Percentiles rank a stretch among this genome's conserved stretches.
These are phyloP conservation scores for Pterocarpus santalinus DNA, from an alignment of 306 rosid genomes.

Conservation along the genomic window DNA sequence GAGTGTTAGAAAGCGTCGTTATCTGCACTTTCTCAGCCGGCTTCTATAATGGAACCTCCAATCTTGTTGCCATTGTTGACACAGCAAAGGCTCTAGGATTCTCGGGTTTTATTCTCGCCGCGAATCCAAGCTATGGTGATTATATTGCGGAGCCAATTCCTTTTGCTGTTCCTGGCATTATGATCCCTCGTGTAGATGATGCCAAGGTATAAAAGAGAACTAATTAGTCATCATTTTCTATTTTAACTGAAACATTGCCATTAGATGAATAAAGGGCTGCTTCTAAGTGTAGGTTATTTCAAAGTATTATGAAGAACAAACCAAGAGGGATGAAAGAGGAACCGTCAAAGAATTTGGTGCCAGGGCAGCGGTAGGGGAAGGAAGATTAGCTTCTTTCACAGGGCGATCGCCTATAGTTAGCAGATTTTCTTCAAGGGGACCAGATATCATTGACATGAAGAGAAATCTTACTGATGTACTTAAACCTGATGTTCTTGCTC, in stretches of 20 bases:
- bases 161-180: conserved; percentile 65
- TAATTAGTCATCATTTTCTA: not conserved
- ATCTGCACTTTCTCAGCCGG: conserved; percentile 84
- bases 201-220: conserved; percentile 59
- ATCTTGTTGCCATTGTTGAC: conserved; percentile 61
- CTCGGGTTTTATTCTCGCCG: conserved; percentile 67
- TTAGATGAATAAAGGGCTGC: not conserved
- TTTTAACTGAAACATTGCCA: not conserved
- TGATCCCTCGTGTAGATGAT: conserved; percentile 71
- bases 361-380: conserved; percentile 69
- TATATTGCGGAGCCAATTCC: conserved; percentile 80
- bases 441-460: conserved; percentile 66
- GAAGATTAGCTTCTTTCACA: conserved; percentile 72
- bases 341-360: conserved; percentile 55
- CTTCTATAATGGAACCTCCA: conserved; percentile 72
- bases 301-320: conserved; percentile 66
- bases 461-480: conserved; percentile 68
- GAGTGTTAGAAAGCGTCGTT: conserved; percentile 63
- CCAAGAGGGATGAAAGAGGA: conserved; percentile 64
- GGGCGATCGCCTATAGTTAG: conserved; percentile 71
- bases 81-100: conserved; percentile 65
- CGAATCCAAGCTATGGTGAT: conserved; percentile 75
- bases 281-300: conserved; percentile 56
- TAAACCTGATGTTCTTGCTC: conserved; percentile 94
- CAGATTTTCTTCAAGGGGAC: conserved; percentile 93